Base-by-base conservation (phyloP, 2,329 filamentous ascomycete genomes). In the Exophiala sideris region DNA sequence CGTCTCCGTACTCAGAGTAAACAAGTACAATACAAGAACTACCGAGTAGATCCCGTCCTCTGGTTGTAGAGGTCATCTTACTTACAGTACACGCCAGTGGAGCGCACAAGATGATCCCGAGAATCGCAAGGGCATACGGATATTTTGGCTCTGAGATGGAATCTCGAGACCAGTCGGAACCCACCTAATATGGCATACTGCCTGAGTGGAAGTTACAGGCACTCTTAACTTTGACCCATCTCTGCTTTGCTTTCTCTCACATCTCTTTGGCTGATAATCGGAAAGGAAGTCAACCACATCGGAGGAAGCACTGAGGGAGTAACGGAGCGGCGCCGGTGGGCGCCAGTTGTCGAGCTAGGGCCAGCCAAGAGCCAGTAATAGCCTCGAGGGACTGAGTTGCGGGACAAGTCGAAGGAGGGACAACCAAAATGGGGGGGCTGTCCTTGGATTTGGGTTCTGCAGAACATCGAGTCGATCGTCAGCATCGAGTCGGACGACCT, bases 241-340 rank as follows among this genome's bases (percentile, higher is more conserved):
- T 44, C 41, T 44, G 18, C 41, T 29, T 32, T 24, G 9, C 41
- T 44, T 44, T 44, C 21, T 24, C n/a, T 44, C 21, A 20, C 21
- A 24, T 44, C 41, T 44, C 41, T 29, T 44, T 44, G 41, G 41
- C 41, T 24, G 21, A 44, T 44, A 20, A 20, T 10, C 41, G 2
- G 18, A n/a, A n/a, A 44, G 18, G 40, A 21, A 44, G 12, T 44
- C 16, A 24, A 44, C 41, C 41, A 44, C 41, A 44, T 24, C 18
- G 46, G 46, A 40, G 24, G 20, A 39, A 14, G 14, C 24, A 46
- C 36, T 34, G 42, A 45, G 29, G 42, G 38, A 50, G 46, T 48
- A 48, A 51, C 55, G 55, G 50, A 47, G 52, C 50, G 48, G 50
- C 47, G 46, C 55, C 55, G 44, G 51, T 54, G 50, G 38, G 39